Evolutionary conservation across 2,329 filamentous ascomycete species (phyloP), one percentile per base, ranked within the genome.

Genomic region (Pseudocercospora eumusae): DNA sequence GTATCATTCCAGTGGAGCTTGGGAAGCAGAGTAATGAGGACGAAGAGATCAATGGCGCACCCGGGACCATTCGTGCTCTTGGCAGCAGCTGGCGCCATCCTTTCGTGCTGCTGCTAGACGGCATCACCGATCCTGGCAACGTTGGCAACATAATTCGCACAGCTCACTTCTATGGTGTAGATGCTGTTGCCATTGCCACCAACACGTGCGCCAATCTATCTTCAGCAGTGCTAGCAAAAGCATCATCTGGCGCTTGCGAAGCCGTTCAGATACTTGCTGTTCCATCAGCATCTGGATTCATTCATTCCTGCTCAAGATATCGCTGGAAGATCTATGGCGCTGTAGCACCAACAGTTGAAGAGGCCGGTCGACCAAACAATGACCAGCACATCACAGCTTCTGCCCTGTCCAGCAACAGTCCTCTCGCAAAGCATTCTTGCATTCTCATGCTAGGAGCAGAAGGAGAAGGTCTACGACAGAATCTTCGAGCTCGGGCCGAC

Each of bases 251-350:
- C 7, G 93, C 93, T 3, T 88, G 90, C 2, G 95, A 99, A 77
- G 86, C 87, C 28, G 79, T 97, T 56, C 85, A 86, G 0, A 78
- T 97, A 1, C 87, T 97, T 64, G 84, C 85, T 0, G 83, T 96
- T 20, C 80, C 82, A 28, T 85, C 88, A 28, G 84, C 92, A 0
- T 78, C 82, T 0, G 80, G 83, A 1, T 97, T 99, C 71, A 80
- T 98, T 15, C 79, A 83, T 28, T 77, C 81, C 2, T 93, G 90
- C 6, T 83, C 83, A 50, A 78, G 82, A 47, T 84, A 87, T 13
- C 92, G 92, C 1, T 99, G 95, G 95, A 83, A 84, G 57, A 85
- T 93, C 45, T 96, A 90, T 71, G 91, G 92, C 0, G 90, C 92
- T 6, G 90, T 81, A 61, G 78, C 78, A 0, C 80, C 80, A 0